Conservation (phyloP, 306 rosid genomes). For the Sphenostylis stenocarpa region DNA sequence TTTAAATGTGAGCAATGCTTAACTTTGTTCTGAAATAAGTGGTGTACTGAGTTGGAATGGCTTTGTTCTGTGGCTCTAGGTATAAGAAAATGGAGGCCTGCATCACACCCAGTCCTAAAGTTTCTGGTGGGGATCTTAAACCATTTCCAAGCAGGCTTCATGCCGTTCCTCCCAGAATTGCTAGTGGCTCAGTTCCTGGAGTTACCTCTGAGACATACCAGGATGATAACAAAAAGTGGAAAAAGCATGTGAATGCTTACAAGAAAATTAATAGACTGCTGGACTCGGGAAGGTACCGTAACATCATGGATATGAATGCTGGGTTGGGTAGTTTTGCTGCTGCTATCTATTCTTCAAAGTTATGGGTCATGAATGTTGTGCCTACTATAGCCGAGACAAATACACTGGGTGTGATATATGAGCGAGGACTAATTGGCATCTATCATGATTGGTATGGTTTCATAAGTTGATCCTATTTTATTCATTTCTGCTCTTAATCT, state of each 20-base stretch:
- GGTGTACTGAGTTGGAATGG: conserved; percentile 9
- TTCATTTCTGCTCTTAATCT: neutral
- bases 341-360: conserved; percentile 61
- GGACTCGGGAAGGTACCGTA: conserved; percentile 74
- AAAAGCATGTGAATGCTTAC: conserved; percentile 66
- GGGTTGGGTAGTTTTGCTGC: conserved; percentile 82
- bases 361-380: conserved; percentile 89
- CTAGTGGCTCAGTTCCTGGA: conserved; percentile 64
- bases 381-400: conserved; percentile 76
- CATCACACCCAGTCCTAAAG: conserved; percentile 55
- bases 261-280: conserved; percentile 57
- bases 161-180: conserved; percentile 65
- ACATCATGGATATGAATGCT: conserved; percentile 66
- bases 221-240: conserved; percentile 67
- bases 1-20: neutral
- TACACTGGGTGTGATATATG: conserved; percentile 67
- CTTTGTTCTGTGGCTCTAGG: conserved; percentile 49
- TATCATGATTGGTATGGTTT: conserved; percentile 76
- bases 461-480: neutral
- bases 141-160: conserved; percentile 64
- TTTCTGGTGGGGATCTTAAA: conserved; percentile 47
- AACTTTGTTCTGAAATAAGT: neutral
- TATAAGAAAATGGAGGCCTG: conserved; percentile 69
- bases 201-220: conserved; percentile 51
- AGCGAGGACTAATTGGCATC: conserved; percentile 81